Base-by-base conservation (phyloP, 768 basidiomycete species). In the Xanthoconium stramineum region DNA sequence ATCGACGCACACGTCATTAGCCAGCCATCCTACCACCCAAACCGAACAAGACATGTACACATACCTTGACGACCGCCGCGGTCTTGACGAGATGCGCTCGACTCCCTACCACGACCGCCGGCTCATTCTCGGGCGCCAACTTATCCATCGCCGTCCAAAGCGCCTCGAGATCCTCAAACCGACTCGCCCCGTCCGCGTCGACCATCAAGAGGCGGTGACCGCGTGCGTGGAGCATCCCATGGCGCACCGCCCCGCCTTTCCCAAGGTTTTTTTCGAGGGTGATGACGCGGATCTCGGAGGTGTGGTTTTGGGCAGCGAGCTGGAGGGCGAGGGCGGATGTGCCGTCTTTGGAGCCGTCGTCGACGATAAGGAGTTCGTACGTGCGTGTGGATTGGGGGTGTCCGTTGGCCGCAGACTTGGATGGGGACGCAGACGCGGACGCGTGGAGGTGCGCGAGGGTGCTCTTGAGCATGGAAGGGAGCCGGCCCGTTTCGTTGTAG, bases 131-230 rank as follows among this genome's bases (percentile, higher is more conserved):
- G 0, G 78, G 78, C 0, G 76, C 77, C 45, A 89, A 69, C 45
- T 62, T 62, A 66, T 94, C 88, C 82, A 95, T 86, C 29, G 80
- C 80, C 15, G 73, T 73, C 83, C 93, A 91, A 29, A 98, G 74
- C n/a, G 75, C 65, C 61, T 91, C 89, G 19, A 98, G 69, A 66
- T 97, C 95, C 44, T 83, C 78, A 64, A 98, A 94, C 46, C 85
- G 79, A 57, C 92, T 94, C 35, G 95, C 95, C 5, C 90, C 95
- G 62, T 98, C 95, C 9, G 95, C 95, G 65, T 98, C 95, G 42
- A 88, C 95, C 83, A 97, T 94, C 50, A 98, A 74, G 44, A 97
- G 75, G 11, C 91, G 76, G 61, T 78, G 73, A 8, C 95, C 95
- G 5, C 91, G 80, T 9, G 84, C 81, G 65, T 88, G 85, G 60